Conservation (phyloP, 75 land plant species). For the Selaginella tamariscina region DNA sequence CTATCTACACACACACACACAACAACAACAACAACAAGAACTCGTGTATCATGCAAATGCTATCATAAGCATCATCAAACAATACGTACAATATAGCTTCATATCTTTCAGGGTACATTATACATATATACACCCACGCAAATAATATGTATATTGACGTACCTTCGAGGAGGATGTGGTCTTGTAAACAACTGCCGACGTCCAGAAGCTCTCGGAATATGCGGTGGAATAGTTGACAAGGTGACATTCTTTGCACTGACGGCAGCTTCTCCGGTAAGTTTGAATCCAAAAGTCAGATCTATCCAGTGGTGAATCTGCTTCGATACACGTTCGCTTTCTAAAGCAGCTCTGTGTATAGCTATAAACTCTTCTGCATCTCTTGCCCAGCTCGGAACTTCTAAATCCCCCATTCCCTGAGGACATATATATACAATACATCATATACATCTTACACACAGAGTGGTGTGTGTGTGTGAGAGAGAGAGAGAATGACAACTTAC, state of each 20-base stretch:
- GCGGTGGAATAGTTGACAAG: constrained; percentile 39
- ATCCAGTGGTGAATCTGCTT: constrained; percentile 72
- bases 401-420: constrained; percentile 70
- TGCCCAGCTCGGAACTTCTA: constrained; percentile 79
- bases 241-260: constrained; percentile 78
- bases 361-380: constrained; percentile 69
- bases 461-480: too few relatives aligned
- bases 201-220: constrained; percentile 47
- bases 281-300: constrained; percentile 85
- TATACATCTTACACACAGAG: too few relatives aligned
- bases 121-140: background rate
- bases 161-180: constrained; percentile 59
- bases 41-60: too few relatives aligned
- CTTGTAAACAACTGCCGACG: constrained; percentile 64
- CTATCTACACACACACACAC: too few relatives aligned
- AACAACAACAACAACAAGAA: too few relatives aligned
- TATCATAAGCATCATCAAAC: too few relatives aligned
- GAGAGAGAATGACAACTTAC: too few relatives aligned
- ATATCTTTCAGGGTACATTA: too few relatives aligned
- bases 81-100: too few relatives aligned
- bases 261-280: constrained; percentile 74
- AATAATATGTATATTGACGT: background rate
- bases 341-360: constrained; percentile 48
- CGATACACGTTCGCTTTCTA: constrained; percentile 75
- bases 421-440: too few relatives aligned